These are phyloP conservation scores for Neurospora terricola DNA, from an alignment of 495 filamentous ascomycete species.

Conservation along the genomic window DNA sequence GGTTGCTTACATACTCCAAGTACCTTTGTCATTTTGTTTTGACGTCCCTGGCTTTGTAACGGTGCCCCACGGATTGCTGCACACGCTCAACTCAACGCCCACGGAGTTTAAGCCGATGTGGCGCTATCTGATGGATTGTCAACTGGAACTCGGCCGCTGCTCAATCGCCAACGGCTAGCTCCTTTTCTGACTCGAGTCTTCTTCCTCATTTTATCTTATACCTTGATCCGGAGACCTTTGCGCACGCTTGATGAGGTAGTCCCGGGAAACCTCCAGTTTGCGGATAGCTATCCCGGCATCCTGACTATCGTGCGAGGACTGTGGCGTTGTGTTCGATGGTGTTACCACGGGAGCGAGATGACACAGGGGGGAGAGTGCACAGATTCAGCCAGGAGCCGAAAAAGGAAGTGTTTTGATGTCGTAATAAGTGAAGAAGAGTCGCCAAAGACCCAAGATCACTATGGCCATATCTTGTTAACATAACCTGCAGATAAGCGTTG, in stretches of 20 bases:
- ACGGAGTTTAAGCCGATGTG: not conserved
- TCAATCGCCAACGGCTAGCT: not conserved
- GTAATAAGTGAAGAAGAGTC: not conserved
- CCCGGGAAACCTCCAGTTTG: not conserved
- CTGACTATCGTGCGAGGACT: not conserved
- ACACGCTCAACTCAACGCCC: not conserved
- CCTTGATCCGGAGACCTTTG: not conserved
- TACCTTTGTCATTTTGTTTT: not conserved
- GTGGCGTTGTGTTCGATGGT: constrained; percentile 3
- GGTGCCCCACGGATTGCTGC: not conserved
- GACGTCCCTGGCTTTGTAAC: not conserved
- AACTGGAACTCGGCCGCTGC: not conserved
- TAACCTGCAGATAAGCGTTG: not conserved
- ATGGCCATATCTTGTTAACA: not conserved
- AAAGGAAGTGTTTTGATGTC: not conserved
- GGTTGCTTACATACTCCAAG: not conserved
- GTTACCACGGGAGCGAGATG: constrained; percentile 6
- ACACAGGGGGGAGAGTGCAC: not conserved
- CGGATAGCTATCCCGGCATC: not conserved
- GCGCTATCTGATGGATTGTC: not conserved
- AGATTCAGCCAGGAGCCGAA: not conserved
- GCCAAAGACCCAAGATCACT: not conserved
- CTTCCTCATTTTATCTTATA: not conserved
- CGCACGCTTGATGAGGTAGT: not conserved
- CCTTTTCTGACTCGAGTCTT: not conserved